Percentiles rank a stretch among this genome's conserved stretches.
Conservation (phyloP, 768 basidiomycete species). For the Lactarius deliciosus region DNA sequence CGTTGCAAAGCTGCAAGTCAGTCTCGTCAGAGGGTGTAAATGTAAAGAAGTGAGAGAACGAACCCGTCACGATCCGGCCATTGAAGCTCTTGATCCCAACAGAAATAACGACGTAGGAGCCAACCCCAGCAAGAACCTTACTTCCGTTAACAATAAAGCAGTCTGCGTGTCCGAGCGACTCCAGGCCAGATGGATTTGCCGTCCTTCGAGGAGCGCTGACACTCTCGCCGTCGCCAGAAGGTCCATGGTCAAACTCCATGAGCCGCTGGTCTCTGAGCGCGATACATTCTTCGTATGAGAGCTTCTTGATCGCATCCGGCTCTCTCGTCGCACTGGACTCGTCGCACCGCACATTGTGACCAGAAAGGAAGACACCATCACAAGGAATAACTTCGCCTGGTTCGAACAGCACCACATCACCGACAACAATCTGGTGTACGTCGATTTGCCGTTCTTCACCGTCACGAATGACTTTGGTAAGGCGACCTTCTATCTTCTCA, state of each 20-base stretch:
- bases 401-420: slow-evolving; percentile 88
- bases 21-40: neutral
- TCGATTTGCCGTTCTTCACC: slow-evolving; percentile 35
- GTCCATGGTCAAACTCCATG: neutral
- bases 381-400: slow-evolving; percentile 96
- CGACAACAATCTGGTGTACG: slow-evolving; percentile 83
- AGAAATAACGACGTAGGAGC: slow-evolving; percentile 87
- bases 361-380: slow-evolving; percentile 90
- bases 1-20: slow-evolving; percentile 67
- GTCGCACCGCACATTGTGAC: slow-evolving; percentile 93
- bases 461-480: slow-evolving; percentile 60
- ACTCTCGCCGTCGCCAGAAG: slow-evolving; percentile 26
- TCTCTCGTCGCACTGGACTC: slow-evolving; percentile 97
- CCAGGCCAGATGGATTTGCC: slow-evolving; percentile 31
- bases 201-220: no score
- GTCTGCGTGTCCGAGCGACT: slow-evolving; percentile 60
- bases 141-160: slow-evolving; percentile 90
- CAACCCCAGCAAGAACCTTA: slow-evolving; percentile 77
- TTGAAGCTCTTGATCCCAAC: slow-evolving; percentile 93
- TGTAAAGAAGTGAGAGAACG: slow-evolving; percentile 33
- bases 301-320: slow-evolving; percentile 91
- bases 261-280: slow-evolving; percentile 42
- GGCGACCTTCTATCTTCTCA: slow-evolving; percentile 92
- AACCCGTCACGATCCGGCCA: slow-evolving; percentile 97
- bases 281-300: slow-evolving; percentile 74